Evolutionary conservation across 306 rosid genomes (phyloP).

Genomic region (Abrus precatorius): DNA sequence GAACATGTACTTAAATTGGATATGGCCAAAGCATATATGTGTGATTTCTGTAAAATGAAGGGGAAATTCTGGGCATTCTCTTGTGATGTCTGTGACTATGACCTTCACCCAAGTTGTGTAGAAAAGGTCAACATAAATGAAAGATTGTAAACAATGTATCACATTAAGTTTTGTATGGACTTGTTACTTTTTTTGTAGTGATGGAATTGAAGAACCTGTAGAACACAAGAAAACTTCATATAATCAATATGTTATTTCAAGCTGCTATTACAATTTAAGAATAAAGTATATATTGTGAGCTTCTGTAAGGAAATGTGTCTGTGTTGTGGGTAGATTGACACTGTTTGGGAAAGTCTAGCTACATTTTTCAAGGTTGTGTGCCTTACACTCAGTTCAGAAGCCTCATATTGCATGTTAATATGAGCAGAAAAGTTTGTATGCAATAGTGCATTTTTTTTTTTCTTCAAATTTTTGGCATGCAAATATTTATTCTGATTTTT

Average conservation of each 20-base stretch:
- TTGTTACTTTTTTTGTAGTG: neutral
- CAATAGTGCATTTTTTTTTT: neutral
- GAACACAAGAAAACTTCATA: neutral
- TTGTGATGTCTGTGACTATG: constrained; percentile 89
- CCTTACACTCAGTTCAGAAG: neutral
- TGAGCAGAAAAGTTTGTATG: neutral
- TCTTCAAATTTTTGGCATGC: no score
- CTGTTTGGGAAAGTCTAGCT: neutral
- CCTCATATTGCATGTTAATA: neutral
- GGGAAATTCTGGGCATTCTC: constrained; percentile 96
- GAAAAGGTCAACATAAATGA: constrained; percentile 55
- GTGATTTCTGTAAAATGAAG: constrained; percentile 78
- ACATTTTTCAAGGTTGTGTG: neutral
- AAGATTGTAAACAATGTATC: constrained; percentile 19
- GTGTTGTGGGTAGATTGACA: neutral
- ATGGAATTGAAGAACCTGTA: neutral
- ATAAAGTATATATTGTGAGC: neutral
- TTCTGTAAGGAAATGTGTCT: neutral
- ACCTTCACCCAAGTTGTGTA: constrained; percentile 85
- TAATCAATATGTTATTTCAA: neutral
- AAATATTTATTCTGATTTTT: no score
- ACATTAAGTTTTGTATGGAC: neutral
- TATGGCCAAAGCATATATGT: constrained; percentile 83
- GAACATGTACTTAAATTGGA: constrained; percentile 86
- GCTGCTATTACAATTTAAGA: neutral